Percentiles rank a stretch among this genome's conserved stretches.
These are phyloP conservation scores for Kwoniella shivajii DNA, from an alignment of 1,284 basidiomycete genomes.

Conservation along the genomic window DNA sequence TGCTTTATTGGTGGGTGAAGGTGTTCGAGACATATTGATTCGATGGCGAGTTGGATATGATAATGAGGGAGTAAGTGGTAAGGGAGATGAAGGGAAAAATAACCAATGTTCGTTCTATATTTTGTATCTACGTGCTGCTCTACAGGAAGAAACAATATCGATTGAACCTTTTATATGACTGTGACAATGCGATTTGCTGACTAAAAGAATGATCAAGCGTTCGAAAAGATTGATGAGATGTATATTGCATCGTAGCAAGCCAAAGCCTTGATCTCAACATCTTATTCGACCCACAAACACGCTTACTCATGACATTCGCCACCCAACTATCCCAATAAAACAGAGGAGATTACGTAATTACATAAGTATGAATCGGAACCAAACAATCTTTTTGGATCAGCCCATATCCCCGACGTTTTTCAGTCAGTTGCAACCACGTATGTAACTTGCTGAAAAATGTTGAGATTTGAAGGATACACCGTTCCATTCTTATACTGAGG, in stretches of 20 bases:
- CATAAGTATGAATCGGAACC: constrained; percentile 1
- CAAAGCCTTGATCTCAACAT: no score
- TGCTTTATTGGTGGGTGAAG: constrained; percentile 16
- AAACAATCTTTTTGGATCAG: background rate
- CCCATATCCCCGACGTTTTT: no score
- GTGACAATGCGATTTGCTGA: no score
- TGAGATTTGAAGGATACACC: no score
- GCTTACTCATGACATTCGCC: constrained; percentile 16
- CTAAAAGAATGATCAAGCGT: constrained; percentile 14
- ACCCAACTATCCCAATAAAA: constrained; percentile 11
- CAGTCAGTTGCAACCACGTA: no score
- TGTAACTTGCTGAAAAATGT: no score
- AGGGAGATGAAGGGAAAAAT: background rate
- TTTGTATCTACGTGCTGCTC: no score
- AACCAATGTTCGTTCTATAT: background rate
- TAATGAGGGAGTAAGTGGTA: background rate
- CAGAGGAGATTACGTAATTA: background rate
- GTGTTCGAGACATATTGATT: constrained; percentile 3
- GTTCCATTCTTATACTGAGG: no score
- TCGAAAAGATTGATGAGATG: constrained; percentile 1
- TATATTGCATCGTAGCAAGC: no score
- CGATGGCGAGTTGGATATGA: background rate
- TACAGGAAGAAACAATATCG: no score
- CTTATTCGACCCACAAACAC: no score
- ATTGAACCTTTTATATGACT: no score